These are phyloP conservation scores for Tripterygium wilfordii DNA, from an alignment of 177 flowering plant genomes.

Conservation along the genomic window DNA sequence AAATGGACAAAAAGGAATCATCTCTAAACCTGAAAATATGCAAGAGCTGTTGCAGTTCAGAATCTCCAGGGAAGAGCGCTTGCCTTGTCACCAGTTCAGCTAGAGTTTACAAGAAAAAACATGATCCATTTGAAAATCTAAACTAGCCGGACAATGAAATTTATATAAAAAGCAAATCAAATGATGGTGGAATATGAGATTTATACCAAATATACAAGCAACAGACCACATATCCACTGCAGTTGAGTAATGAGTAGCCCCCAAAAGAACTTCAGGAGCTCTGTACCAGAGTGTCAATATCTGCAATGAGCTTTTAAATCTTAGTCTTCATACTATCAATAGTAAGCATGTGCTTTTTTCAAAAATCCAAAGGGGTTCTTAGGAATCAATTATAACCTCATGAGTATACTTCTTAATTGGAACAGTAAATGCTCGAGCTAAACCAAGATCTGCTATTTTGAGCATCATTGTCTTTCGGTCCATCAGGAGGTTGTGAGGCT, in stretches of 20 bases:
- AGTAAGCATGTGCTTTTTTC: too few relatives aligned
- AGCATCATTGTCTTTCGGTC: slow-evolving; percentile 69
- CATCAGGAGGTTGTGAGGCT: slow-evolving; percentile 91
- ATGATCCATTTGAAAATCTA: neutral
- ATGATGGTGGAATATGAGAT: neutral
- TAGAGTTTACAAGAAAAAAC: slow-evolving; percentile 13
- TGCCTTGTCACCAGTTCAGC: slow-evolving; percentile 21
- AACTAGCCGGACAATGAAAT: neutral
- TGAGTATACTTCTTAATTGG: slow-evolving; percentile 92
- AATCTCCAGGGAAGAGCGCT: neutral
- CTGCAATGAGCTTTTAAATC: too few relatives aligned
- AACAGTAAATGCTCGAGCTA: slow-evolving; percentile 77
- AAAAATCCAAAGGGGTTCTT: too few relatives aligned
- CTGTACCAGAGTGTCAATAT: slow-evolving; percentile 92
- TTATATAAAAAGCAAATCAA: neutral
- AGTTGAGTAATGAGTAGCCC: slow-evolving; percentile 85
- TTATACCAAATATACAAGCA: slow-evolving; percentile 85
- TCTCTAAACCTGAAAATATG: slow-evolving; percentile 73
- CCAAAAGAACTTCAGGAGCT: slow-evolving; percentile 91
- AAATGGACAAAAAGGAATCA: neutral
- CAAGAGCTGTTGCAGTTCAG: neutral
- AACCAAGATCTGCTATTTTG: slow-evolving; percentile 92
- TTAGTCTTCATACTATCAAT: too few relatives aligned
- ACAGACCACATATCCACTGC: slow-evolving; percentile 97
- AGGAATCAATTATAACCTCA: too few relatives aligned